Evolutionary conservation across 192 early-diverging fungal species (phyloP), one percentile per base, ranked within the genome.

Genomic region (Backusella circina): DNA sequence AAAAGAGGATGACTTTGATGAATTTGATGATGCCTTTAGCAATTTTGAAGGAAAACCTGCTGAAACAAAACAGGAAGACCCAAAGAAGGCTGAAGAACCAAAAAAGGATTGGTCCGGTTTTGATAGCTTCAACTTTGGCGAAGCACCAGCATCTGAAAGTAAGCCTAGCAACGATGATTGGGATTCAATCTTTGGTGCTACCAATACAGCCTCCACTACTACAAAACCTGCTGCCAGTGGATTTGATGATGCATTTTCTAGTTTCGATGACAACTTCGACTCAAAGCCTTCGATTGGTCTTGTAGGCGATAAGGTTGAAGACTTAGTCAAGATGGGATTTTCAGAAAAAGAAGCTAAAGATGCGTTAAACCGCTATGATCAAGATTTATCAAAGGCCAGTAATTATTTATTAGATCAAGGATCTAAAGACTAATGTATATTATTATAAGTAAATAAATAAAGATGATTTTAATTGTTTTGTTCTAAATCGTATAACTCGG

Each of bases 341-440:
- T 84, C 87, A 15, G 83, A 84, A n/a, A 83, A 87, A 13, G 90
- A 91, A 78, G 91, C 90, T 5, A 83, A 88, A 32, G 86, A 89
- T 10, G 91, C 91, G 1, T 80, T 93, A 50, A 88, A 91, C 47
- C 88, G 86, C 83, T 91, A 88, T 64, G 90, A 93, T 65, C 87
- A 91, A 70, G 90, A 93, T 75, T 78, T 89, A 23, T 84, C 87
- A 71, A 91, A 90, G 80, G 91, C 91, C 1, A 87, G 88, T 70
- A 93, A 93, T 77, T 91, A 90, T 75, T 81, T 93, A 57, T 82
- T 93, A 47, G 91, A 93, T 82, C 84, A 86, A 72, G 71, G 39
- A 31, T 33, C 28, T n/a, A 33, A 67, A 67, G 21, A 35, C 32
- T 35, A 67, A n/a, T 67, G 65, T 67, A 67, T 33, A 61, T 28